Percentiles rank a stretch among this genome's conserved stretches.
phyloP scores from a whole-genome alignment of 176 grass and related monocot species.

The Juncus effusus region DNA sequence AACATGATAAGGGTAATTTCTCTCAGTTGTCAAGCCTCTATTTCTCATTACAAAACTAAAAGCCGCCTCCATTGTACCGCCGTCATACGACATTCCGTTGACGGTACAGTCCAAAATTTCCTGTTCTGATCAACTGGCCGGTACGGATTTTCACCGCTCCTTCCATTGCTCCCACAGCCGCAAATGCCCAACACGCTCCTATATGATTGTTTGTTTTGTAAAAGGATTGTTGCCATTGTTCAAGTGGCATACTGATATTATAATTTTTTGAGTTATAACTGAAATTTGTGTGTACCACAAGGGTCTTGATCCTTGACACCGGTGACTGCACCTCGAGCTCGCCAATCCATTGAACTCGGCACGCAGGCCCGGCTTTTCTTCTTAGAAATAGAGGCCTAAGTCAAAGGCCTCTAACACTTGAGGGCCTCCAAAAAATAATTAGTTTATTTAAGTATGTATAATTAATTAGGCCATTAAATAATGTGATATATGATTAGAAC shows the following conservation, averaged over 20 bases:
- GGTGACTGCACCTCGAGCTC: constrained; percentile 36
- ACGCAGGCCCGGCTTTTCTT: too few relatives aligned
- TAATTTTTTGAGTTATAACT: background rate
- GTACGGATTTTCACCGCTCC: constrained; percentile 28
- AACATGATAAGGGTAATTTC: constrained; percentile 26
- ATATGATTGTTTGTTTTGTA: background rate
- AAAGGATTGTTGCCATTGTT: background rate
- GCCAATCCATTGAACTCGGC: constrained; percentile 36
- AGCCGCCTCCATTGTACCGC: constrained; percentile 31
- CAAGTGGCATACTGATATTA: background rate
- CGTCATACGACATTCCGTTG: constrained; percentile 25
- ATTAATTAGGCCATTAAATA: too few relatives aligned
- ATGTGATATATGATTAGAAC: too few relatives aligned
- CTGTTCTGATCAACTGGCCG: constrained; percentile 42
- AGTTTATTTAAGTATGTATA: too few relatives aligned
- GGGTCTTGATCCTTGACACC: constrained; percentile 35
- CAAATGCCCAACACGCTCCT: constrained; percentile 52
- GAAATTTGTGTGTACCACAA: constrained; percentile 27
- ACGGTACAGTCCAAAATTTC: constrained; percentile 40
- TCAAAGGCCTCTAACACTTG: too few relatives aligned
- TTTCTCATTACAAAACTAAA: constrained; percentile 33
- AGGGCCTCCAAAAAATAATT: too few relatives aligned
- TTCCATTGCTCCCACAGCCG: constrained; percentile 38
- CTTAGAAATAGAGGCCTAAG: too few relatives aligned
- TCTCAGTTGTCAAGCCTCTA: constrained; percentile 40